Evolutionary conservation across 176 grass and related monocot species (phyloP).

Genomic region (Tillandsia fasciculata): DNA sequence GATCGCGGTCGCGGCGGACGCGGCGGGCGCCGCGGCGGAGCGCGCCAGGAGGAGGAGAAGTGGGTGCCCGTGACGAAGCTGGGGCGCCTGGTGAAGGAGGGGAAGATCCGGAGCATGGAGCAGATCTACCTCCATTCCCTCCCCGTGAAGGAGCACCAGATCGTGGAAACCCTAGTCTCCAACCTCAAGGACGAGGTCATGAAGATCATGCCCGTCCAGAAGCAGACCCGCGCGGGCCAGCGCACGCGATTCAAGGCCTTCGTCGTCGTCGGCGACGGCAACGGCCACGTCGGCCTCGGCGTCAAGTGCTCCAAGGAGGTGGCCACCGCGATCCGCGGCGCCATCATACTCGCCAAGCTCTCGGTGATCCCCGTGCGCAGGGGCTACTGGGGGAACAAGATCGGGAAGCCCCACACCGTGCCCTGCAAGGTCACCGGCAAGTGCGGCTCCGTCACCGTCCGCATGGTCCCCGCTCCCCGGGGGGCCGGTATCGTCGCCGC

Average conservation of each 20-base stretch:
- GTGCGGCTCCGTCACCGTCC: constrained; percentile 71
- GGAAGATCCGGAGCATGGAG: constrained; percentile 38
- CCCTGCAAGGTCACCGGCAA: constrained; percentile 91
- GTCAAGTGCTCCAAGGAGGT: constrained; percentile 96
- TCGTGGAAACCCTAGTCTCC: constrained; percentile 44
- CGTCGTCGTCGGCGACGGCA: constrained; percentile 70
- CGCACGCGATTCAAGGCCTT: constrained; percentile 88
- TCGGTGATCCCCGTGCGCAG: constrained; percentile 64
- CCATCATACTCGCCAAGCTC: constrained; percentile 83
- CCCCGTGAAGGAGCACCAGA: constrained; percentile 86
- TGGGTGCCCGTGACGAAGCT: constrained; percentile 91
- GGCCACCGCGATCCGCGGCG: constrained; percentile 77
- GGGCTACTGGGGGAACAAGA: constrained; percentile 94
- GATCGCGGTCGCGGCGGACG: constrained; percentile 36
- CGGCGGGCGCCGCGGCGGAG: constrained; percentile 35
- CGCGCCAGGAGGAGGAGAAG: constrained; percentile 70
- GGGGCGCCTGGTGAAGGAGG: constrained; percentile 69
- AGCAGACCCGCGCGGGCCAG: constrained; percentile 90
- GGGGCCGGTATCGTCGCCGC: constrained; percentile 62
- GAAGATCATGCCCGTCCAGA: constrained; percentile 87
- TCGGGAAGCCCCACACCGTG: constrained; percentile 62
- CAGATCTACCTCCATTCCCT: constrained; percentile 86
- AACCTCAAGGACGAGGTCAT: constrained; percentile 90
- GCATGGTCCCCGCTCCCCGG: constrained; percentile 75
- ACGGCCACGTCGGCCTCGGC: constrained; percentile 76